Base-by-base conservation (phyloP, 768 basidiomycete genomes). In the Termitomyces sp. region DNA sequence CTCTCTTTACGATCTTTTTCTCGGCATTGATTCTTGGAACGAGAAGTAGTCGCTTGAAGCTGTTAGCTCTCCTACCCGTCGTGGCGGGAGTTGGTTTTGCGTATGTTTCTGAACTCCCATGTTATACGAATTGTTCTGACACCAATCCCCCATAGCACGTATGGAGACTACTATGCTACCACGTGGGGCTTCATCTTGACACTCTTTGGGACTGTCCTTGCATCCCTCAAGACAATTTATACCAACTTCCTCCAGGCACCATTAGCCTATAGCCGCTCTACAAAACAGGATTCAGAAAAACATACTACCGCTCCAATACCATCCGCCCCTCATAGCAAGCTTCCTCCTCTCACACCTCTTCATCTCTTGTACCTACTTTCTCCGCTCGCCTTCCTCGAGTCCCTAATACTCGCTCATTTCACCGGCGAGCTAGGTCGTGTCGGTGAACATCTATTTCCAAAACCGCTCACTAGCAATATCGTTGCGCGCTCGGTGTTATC, bases 121-220 rank as follows among this genome's bases (percentile, higher is more conserved):
- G 1, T 3, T 6, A 9, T 40, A 16, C 10, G 16, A 16, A 16
- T 44, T 23, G 15, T 22, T 4, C 45, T 51, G 33, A 56, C 35
- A 1, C 22, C 36, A 9, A 36, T 6, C 3, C 15, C 35, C 18
- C 31, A 39, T 62, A 94, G 92, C 12, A 97, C 94, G 6, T 96
- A 93, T 54, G 97, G 95, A 51, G 95, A 98, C 65, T 98, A 97
- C 71, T 89, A 92, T 63, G 97, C 89, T 70, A 97, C 94, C 1
- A 68, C 76, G 2, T 83, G 83, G 68, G 97, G 97, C 5, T 82
- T 98, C 54, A 61, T 91, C 64, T 78, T 99, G 20, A 98, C 97
- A 0, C 78, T 99, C 13, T 71, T 94, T 16, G 97, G 97, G 41
- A 94, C 96, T 0, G 67, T 96, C 50, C 82, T 99, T 35, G 97